A percentile compares a stretch with the other conserved stretches of the same genome.
Conservation (phyloP, 192 early-diverging fungal species). For the Dispira simplex region DNA sequence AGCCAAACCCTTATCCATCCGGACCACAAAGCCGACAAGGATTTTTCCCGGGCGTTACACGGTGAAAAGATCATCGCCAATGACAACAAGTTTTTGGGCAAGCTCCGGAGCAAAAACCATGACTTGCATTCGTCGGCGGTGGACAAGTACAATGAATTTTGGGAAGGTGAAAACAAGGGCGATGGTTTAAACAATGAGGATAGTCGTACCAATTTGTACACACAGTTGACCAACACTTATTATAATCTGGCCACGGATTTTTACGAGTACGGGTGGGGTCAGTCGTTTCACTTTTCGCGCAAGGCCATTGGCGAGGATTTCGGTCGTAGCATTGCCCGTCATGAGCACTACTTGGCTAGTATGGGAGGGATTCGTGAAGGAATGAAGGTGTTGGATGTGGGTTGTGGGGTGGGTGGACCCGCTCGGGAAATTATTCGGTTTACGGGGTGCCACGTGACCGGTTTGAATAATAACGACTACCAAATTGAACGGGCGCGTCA, state of each 20-base stretch:
- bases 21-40: constrained; percentile 20
- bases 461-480: constrained; percentile 96
- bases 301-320: constrained; percentile 63
- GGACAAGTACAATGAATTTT: constrained; percentile 54
- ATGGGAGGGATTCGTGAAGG: constrained; percentile 49
- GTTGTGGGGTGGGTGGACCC: constrained; percentile 94
- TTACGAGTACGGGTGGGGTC: constrained; percentile 79
- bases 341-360: constrained; percentile 78
- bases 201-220: constrained; percentile 42
- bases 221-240: constrained; percentile 60
- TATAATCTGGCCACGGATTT: constrained; percentile 76
- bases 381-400: constrained; percentile 76
- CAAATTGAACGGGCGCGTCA: constrained; percentile 67
- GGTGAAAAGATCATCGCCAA: constrained; percentile 23
- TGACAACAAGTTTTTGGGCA: constrained; percentile 21
- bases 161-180: constrained; percentile 31
- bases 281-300: constrained; percentile 85
- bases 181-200: constrained; percentile 41
- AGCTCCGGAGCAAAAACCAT: constrained; percentile 46
- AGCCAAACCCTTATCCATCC: neutral
- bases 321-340: constrained; percentile 67
- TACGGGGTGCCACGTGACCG: constrained; percentile 75
- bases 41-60: constrained; percentile 33
- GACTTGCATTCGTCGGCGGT: constrained; percentile 47
- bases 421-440: constrained; percentile 85